Percentiles rank a stretch among this genome's conserved stretches.
These are phyloP conservation scores for Pseudocercospora cruenta DNA, from an alignment of 2,329 filamentous ascomycete genomes.

Conservation along the genomic window DNA sequence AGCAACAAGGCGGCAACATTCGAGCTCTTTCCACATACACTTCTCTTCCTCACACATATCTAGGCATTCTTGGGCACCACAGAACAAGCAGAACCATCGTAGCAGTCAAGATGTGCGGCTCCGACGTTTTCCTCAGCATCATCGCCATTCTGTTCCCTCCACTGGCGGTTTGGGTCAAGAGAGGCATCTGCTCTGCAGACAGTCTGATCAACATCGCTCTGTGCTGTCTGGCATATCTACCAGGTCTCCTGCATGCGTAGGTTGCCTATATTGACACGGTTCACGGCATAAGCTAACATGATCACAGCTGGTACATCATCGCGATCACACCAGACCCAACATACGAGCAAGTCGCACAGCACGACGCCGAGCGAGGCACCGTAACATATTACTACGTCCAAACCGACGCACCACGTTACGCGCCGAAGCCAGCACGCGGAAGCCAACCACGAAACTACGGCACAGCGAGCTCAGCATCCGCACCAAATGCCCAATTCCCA, in stretches of 20 bases:
- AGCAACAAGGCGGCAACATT: conserved; percentile 22
- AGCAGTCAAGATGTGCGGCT: conserved; percentile 57
- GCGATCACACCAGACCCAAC: conserved; percentile 77
- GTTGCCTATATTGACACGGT: not conserved
- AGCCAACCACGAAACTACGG: conserved; percentile 42
- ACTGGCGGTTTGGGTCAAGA: conserved; percentile 86
- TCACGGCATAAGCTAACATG: not conserved
- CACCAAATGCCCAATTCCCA: conserved; percentile 47
- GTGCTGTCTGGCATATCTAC: conserved; percentile 64
- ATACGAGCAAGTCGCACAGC: conserved; percentile 67
- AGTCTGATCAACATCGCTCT: conserved; percentile 94
- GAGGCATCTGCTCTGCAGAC: conserved; percentile 88
- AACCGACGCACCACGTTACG: conserved; percentile 36
- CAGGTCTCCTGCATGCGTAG: conserved; percentile 80
- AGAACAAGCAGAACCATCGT: not conserved
- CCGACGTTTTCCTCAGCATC: conserved; percentile 64
- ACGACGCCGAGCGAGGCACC: conserved; percentile 58
- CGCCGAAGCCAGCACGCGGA: conserved; percentile 23
- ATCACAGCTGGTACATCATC: conserved; percentile 86
- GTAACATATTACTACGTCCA: conserved; percentile 76
- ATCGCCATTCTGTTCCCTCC: conserved; percentile 64
- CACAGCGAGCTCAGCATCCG: conserved; percentile 43
- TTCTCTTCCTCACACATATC: not conserved
- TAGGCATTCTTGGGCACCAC: not conserved
- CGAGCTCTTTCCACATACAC: not conserved